Conservation (phyloP, 352 stramenopile species). For the Pythium chondricola region DNA sequence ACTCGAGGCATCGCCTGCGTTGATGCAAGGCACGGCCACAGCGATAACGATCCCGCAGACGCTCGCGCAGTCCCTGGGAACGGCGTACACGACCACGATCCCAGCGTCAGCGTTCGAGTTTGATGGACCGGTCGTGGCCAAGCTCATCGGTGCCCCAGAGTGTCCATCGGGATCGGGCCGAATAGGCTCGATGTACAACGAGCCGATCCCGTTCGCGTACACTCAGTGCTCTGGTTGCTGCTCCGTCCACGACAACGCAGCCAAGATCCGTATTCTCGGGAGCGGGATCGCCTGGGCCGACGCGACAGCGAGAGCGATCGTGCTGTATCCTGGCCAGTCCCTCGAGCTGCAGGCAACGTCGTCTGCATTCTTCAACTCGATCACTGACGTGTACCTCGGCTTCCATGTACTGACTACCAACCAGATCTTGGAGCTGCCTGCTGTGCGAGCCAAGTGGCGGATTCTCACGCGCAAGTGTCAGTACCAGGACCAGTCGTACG, state of each 20-base stretch:
- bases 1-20: background rate
- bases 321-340: conserved; percentile 35
- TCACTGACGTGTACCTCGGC: conserved; percentile 55
- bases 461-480: conserved; percentile 57
- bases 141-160: conserved; percentile 55
- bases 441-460: conserved; percentile 39
- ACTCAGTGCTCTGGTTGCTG: conserved; percentile 63
- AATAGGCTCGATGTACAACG: conserved; percentile 41
- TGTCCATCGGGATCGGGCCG: conserved; percentile 53
- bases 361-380: conserved; percentile 48
- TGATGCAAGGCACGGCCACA: conserved; percentile 14
- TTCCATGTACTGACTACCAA: conserved; percentile 74
- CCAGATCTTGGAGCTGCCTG: conserved; percentile 50
- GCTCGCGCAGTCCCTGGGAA: conserved; percentile 24
- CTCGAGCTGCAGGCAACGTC: conserved; percentile 45
- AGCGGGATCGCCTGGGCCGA: conserved; percentile 27
- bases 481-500: conserved; percentile 41
- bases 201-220: conserved; percentile 41
- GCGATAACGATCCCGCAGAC: conserved; percentile 28
- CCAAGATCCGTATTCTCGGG: conserved; percentile 35
- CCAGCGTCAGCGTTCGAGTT: conserved; percentile 37
- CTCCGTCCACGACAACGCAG: conserved; percentile 44
- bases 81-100: conserved; percentile 32
- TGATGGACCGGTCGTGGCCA: conserved; percentile 54
- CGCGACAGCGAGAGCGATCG: conserved; percentile 29